A percentile compares a stretch with the other conserved stretches of the same genome.
Evolutionary conservation across 1,284 basidiomycete genomes (phyloP).

Genomic region (Moniliella sp.): DNA sequence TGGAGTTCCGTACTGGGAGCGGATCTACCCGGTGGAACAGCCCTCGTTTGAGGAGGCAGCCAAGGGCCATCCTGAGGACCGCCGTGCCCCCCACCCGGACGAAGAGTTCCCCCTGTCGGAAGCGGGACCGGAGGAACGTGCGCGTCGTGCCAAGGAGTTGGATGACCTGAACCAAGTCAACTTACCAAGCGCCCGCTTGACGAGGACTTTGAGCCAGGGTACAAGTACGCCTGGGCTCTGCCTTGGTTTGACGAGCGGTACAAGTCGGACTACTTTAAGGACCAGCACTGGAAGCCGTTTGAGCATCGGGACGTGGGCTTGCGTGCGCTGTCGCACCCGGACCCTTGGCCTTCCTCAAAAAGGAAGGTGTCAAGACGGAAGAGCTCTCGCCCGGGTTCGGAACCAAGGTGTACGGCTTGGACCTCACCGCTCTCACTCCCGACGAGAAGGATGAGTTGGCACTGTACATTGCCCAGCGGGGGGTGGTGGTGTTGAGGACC

Average conservation of each 20-base stretch:
- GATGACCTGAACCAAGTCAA: no score
- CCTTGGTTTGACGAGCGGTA: conserved; percentile 35
- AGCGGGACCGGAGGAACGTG: no score
- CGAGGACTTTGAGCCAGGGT: no score
- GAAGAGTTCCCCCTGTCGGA: no score
- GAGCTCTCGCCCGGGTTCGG: conserved; percentile 57
- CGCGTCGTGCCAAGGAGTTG: no score
- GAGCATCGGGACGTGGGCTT: conserved; percentile 37
- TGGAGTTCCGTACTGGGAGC: no score
- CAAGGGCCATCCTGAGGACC: no score
- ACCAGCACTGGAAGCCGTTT: conserved; percentile 50
- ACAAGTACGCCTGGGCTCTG: conserved; percentile 44
- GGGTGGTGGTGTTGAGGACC: conserved; percentile 55
- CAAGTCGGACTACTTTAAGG: conserved; percentile 42
- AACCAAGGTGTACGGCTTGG: conserved; percentile 51
- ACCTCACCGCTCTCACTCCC: conserved; percentile 45
- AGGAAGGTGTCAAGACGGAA: conserved; percentile 35
- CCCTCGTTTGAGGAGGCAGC: no score
- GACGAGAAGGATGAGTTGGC: conserved; percentile 54
- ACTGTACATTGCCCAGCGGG: conserved; percentile 56
- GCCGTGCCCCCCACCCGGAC: no score
- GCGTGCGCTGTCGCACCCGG: conserved; percentile 1
- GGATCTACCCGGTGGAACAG: no score
- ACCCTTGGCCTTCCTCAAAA: conserved; percentile 46
- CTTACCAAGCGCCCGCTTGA: no score